Evolutionary conservation across 2,329 filamentous ascomycete genomes (phyloP).

Genomic region (Arthrobotrys musiformis): DNA sequence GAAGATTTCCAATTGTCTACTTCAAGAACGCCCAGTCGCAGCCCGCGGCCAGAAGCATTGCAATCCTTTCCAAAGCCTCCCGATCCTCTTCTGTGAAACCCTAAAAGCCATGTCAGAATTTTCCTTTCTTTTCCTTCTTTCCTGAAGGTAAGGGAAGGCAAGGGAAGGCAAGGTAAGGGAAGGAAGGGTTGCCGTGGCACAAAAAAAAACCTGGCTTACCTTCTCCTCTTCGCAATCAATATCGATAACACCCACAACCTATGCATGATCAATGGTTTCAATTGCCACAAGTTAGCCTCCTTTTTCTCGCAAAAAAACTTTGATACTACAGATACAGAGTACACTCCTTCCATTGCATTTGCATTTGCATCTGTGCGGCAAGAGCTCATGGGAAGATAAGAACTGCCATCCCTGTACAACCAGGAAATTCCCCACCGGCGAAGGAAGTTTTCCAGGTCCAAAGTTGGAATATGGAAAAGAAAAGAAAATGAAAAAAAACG

Average conservation of each 20-base stretch:
- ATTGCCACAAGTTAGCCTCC: constrained; percentile 41
- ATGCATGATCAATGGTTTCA: constrained; percentile 22
- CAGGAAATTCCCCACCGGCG: constrained; percentile 4
- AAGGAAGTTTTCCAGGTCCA: constrained; percentile 32
- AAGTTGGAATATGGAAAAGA: background rate
- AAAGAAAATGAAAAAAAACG: constrained; percentile 35
- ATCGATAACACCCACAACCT: constrained; percentile 80
- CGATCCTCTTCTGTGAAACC: constrained; percentile 72
- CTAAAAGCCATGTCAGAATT: constrained; percentile 37
- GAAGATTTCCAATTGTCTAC: background rate
- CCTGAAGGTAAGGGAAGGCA: background rate
- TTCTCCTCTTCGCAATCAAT: constrained; percentile 73
- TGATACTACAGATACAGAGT: background rate
- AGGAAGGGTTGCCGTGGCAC: constrained; percentile 63
- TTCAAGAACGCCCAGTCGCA: constrained; percentile 72
- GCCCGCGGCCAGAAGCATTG: constrained; percentile 69
- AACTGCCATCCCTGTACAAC: constrained; percentile 37
- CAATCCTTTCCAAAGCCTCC: constrained; percentile 74
- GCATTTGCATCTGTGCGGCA: constrained; percentile 58
- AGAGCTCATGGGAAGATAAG: constrained; percentile 30
- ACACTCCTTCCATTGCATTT: background rate
- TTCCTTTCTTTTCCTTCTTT: too few relatives aligned
- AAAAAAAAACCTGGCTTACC: constrained; percentile 62
- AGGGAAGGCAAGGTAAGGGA: background rate
- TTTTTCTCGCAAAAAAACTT: constrained; percentile 8